A percentile compares a stretch with the other conserved stretches of the same genome.
phyloP scores from a whole-genome alignment of 2,329 filamentous ascomycete genomes.

The Colletotrichum sp. region DNA sequence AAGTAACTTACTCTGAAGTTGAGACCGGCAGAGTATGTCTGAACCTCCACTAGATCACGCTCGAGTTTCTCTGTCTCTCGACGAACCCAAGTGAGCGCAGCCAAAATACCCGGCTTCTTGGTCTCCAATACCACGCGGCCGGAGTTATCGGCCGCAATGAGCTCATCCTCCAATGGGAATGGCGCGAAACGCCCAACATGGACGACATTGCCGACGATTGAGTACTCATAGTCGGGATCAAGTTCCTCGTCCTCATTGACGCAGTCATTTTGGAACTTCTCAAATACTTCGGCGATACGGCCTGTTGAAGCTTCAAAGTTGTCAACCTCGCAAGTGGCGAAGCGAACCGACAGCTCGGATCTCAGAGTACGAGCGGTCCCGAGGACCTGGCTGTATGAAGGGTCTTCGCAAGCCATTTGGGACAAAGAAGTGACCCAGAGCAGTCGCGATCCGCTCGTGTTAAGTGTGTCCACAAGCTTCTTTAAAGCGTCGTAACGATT shows the following conservation, averaged over 20 bases:
- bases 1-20: conserved; percentile 1
- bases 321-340: conserved; percentile 35
- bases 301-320: background rate
- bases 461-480: conserved; percentile 11
- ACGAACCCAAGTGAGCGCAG: background rate
- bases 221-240: conserved; percentile 33
- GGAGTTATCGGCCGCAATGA: conserved; percentile 8
- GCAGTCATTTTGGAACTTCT: background rate
- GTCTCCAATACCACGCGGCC: background rate
- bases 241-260: conserved; percentile 17
- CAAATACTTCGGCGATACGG: background rate
- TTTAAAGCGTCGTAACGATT: conserved; percentile 18
- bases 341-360: conserved; percentile 27
- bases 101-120: background rate
- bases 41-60: conserved; percentile 14
- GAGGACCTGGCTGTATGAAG: conserved; percentile 28
- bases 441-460: conserved; percentile 10
- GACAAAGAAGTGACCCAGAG: conserved; percentile 34
- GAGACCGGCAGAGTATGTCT: conserved; percentile 20
- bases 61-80: background rate
- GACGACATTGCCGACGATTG: conserved; percentile 27
- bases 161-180: conserved; percentile 26
- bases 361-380: conserved; percentile 32
- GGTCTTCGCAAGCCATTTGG: conserved; percentile 29
- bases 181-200: conserved; percentile 30